Evolutionary conservation across 202 grass and related monocot genomes (phyloP).

Genomic region (Dendrocalamus latiflorus): DNA sequence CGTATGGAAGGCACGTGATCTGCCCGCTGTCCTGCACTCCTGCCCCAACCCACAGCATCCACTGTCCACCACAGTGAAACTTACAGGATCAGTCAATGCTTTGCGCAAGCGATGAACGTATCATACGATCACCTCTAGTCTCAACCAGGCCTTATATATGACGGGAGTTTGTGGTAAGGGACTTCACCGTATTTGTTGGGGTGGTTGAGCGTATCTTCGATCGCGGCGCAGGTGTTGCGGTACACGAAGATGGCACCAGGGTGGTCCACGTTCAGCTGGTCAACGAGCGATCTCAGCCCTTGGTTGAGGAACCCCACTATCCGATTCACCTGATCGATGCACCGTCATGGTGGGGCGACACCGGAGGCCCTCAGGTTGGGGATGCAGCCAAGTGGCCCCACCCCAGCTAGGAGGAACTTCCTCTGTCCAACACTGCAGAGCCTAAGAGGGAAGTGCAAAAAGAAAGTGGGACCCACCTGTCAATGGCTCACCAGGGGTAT

Average conservation of each 20-base stretch:
- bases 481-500: not conserved
- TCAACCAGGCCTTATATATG: not conserved
- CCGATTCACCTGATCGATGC: constrained; percentile 32
- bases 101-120: too few relatives aligned
- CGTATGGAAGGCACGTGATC: not conserved
- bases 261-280: constrained; percentile 38
- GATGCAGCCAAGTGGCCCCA: constrained; percentile 36
- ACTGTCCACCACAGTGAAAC: constrained; percentile 25
- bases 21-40: not conserved
- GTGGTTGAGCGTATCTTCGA: constrained; percentile 17
- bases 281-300: constrained; percentile 26
- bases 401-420: too few relatives aligned
- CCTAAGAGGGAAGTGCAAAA: not conserved
- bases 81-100: not conserved
- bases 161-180: not conserved
- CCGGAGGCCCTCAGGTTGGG: constrained; percentile 24
- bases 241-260: constrained; percentile 23
- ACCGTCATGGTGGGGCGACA: not conserved
- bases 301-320: constrained; percentile 40
- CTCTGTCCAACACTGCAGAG: constrained; percentile 5
- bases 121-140: not conserved
- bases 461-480: too few relatives aligned
- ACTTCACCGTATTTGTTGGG: constrained; percentile 18
- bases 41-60: constrained; percentile 39
- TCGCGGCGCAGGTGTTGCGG: constrained; percentile 24